A percentile compares a stretch with the other conserved stretches of the same genome.
Evolutionary conservation across 805 yeast species (phyloP).

Genomic region (Hemisphaericaspora nanyangensis): DNA sequence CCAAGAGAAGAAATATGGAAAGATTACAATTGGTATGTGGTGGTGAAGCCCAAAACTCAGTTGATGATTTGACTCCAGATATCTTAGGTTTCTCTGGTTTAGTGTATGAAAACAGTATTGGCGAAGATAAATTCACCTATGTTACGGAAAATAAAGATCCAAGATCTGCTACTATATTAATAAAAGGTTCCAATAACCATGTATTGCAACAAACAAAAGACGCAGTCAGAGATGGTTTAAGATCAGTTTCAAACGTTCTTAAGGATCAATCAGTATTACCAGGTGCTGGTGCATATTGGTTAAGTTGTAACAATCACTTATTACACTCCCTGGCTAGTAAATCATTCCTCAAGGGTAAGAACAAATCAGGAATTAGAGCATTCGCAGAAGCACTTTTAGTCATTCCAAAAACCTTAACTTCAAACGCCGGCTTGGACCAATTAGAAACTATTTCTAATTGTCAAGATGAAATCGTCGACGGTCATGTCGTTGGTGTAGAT

Average conservation of each 20-base stretch:
- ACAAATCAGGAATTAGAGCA: conserved; percentile 86
- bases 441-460: conserved; percentile 84
- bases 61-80: conserved; percentile 80
- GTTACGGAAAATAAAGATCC: conserved; percentile 89
- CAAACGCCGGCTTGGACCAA: conserved; percentile 91
- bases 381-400: conserved; percentile 89
- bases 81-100: conserved; percentile 85
- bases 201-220: conserved; percentile 90
- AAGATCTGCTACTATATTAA: conserved; percentile 84
- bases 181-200: conserved; percentile 90
- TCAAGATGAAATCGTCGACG: conserved; percentile 83
- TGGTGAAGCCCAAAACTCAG: conserved; percentile 96
- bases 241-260: conserved; percentile 89
- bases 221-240: conserved; percentile 94
- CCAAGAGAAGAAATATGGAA: conserved; percentile 99
- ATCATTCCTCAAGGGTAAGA: conserved; percentile 67
- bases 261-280: conserved; percentile 85
- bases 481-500: conserved; percentile 85
- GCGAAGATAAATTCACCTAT: conserved; percentile 96
- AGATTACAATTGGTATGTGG: conserved; percentile 94
- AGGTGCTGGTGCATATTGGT: conserved; percentile 95
- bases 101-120: conserved; percentile 88
- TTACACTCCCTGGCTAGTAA: conserved; percentile 30
- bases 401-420: conserved; percentile 87
- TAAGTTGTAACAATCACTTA: conserved; percentile 73